These are phyloP conservation scores for Huntiella savannae DNA, from an alignment of 2,329 filamentous ascomycete species.

Conservation along the genomic window DNA sequence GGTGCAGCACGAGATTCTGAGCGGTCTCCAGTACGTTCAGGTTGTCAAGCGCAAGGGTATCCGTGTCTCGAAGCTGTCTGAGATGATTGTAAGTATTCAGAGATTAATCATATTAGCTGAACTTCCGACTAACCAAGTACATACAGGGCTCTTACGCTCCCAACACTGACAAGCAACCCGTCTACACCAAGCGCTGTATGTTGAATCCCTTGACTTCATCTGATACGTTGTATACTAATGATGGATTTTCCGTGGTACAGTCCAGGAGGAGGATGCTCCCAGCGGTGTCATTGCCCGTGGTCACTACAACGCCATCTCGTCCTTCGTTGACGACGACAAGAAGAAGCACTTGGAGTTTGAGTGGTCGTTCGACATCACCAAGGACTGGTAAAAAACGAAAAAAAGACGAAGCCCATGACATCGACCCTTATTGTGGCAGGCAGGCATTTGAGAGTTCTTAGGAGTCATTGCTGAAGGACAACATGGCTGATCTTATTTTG, in stretches of 20 bases:
- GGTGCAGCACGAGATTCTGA: slow-evolving; percentile 92
- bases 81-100: slow-evolving; percentile 71
- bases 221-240: not conserved
- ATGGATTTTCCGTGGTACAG: slow-evolving; percentile 24
- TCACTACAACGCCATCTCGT: slow-evolving; percentile 74
- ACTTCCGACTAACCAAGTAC: not conserved
- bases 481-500: no score
- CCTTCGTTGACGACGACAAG: slow-evolving; percentile 90
- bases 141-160: slow-evolving; percentile 74
- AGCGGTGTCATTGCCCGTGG: slow-evolving; percentile 78
- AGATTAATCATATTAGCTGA: not conserved
- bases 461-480: no score
- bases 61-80: slow-evolving; percentile 76
- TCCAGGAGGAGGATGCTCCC: slow-evolving; percentile 81
- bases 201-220: slow-evolving; percentile 12
- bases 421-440: no score
- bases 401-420: not conserved
- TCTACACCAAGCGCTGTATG: slow-evolving; percentile 86
- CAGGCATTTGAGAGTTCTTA: no score
- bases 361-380: slow-evolving; percentile 91
- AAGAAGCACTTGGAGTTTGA: slow-evolving; percentile 79
- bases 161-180: slow-evolving; percentile 68
- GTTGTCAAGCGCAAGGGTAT: slow-evolving; percentile 79
- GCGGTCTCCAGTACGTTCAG: slow-evolving; percentile 89
- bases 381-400: slow-evolving; percentile 56